Evolutionary conservation across 1,284 basidiomycete species (phyloP).

Genomic region (Rhodotorula sp.): DNA sequence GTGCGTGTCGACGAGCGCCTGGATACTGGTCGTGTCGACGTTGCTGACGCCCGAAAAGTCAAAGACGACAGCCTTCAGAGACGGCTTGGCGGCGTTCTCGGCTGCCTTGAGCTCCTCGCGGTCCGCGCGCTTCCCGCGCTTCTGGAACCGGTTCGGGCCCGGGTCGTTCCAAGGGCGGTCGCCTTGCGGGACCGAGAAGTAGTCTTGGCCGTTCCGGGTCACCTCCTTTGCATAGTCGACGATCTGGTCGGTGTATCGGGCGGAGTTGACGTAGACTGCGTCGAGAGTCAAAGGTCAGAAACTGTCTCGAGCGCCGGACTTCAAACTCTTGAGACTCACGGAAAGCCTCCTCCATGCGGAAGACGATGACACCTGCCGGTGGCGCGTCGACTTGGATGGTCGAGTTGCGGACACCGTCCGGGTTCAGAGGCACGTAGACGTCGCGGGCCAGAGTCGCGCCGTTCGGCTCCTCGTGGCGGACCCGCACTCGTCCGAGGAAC

Average conservation of each 20-base stretch:
- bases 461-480: conserved; percentile 50
- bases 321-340: background rate
- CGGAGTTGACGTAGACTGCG: conserved; percentile 40
- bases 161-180: conserved; percentile 89
- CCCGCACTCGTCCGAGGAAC: conserved; percentile 80
- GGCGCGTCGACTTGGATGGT: conserved; percentile 73
- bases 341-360: conserved; percentile 90
- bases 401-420: conserved; percentile 63
- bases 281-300: background rate
- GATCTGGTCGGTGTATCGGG: conserved; percentile 70
- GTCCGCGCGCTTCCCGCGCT: conserved; percentile 28
- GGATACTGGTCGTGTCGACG: conserved; percentile 82
- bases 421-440: conserved; percentile 74
- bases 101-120: conserved; percentile 49
- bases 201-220: conserved; percentile 67
- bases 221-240: conserved; percentile 76
- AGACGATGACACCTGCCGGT: conserved; percentile 82
- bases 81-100: conserved; percentile 61
- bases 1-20: conserved; percentile 85
- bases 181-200: conserved; percentile 53
- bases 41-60: conserved; percentile 78
- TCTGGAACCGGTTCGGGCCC: conserved; percentile 59
- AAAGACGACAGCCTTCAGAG: conserved; percentile 79
- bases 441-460: conserved; percentile 53
- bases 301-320: too few species aligned